Percentiles rank a stretch among this genome's conserved stretches.
phyloP scores from a whole-genome alignment of 2,329 filamentous ascomycete genomes.

The Xylariaceae sp. region DNA sequence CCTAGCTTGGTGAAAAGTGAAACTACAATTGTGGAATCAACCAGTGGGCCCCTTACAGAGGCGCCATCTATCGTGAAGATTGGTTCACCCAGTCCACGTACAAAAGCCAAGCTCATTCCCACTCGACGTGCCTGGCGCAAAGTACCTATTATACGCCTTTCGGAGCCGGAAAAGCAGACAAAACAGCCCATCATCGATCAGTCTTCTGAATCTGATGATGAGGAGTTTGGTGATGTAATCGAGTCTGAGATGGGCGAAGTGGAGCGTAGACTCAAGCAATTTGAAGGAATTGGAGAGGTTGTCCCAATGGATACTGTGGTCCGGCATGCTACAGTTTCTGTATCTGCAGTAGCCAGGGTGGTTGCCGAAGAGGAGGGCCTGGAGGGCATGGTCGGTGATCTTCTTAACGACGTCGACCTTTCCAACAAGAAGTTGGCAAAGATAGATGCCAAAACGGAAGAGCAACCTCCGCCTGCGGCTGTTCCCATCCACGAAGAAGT shows the following conservation, averaged over 20 bases:
- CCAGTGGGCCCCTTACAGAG: neutral
- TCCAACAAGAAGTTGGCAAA: conserved; percentile 12
- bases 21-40: neutral
- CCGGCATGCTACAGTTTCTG: conserved; percentile 39
- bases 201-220: conserved; percentile 47
- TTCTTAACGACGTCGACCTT: conserved; percentile 28
- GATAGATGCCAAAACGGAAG: conserved; percentile 14
- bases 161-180: conserved; percentile 21
- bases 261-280: conserved; percentile 39
- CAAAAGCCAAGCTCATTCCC: too few species aligned
- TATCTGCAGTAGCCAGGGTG: conserved; percentile 42
- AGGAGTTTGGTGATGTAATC: conserved; percentile 52
- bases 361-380: conserved; percentile 37
- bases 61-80: neutral
- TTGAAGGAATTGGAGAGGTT: conserved; percentile 31
- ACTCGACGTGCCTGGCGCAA: too few species aligned
- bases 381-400: conserved; percentile 33
- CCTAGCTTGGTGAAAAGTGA: conserved; percentile 4
- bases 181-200: conserved; percentile 27
- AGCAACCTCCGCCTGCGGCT: conserved; percentile 8
- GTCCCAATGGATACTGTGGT: conserved; percentile 35
- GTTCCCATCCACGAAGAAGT: conserved; percentile 2
- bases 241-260: conserved; percentile 44
- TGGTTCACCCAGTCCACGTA: too few species aligned
- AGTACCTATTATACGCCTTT: conserved; percentile 6